Conservation (phyloP, 2,329 filamentous ascomycete genomes). For the Trichoderma guizhouense region DNA sequence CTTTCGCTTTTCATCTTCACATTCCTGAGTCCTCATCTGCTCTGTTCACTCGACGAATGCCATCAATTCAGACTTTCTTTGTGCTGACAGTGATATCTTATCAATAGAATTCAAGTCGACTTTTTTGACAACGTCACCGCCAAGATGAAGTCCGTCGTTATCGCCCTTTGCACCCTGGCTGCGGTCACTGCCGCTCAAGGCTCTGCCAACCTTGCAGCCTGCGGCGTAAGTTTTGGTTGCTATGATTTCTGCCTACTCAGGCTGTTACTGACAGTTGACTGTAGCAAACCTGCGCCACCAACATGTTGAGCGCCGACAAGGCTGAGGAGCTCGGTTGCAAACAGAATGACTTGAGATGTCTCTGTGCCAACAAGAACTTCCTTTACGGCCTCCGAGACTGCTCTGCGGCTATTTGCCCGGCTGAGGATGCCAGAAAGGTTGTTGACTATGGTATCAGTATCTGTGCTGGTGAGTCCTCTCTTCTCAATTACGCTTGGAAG, state of each 20-base stretch:
- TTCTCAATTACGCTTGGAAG: not conserved
- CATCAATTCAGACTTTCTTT: not conserved
- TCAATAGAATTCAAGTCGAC: constrained; percentile 12
- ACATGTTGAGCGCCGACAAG: constrained; percentile 47
- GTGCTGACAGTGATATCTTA: not conserved
- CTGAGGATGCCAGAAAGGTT: constrained; percentile 34
- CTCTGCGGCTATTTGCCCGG: constrained; percentile 41
- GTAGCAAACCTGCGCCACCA: constrained; percentile 48
- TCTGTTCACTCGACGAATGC: not conserved
- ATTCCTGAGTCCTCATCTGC: not conserved
- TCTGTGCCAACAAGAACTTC: constrained; percentile 48
- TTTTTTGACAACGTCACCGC: constrained; percentile 22
- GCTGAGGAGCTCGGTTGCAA: constrained; percentile 45
- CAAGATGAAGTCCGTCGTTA: constrained; percentile 51
- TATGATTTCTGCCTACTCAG: not conserved
- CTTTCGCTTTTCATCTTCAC: not conserved
- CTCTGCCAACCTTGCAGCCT: constrained; percentile 42
- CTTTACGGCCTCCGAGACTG: constrained; percentile 51
- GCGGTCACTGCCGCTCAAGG: constrained; percentile 42
- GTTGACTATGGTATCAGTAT: constrained; percentile 39
- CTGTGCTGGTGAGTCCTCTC: constrained; percentile 36
- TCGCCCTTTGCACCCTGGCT: constrained; percentile 42
- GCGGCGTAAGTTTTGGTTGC: constrained; percentile 47
- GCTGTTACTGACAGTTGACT: constrained; percentile 19
- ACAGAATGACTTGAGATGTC: constrained; percentile 40